These are phyloP conservation scores for Encephalitozoon hellem DNA, from an alignment of 371 early-diverging fungal genomes.

Conservation along the genomic window DNA sequence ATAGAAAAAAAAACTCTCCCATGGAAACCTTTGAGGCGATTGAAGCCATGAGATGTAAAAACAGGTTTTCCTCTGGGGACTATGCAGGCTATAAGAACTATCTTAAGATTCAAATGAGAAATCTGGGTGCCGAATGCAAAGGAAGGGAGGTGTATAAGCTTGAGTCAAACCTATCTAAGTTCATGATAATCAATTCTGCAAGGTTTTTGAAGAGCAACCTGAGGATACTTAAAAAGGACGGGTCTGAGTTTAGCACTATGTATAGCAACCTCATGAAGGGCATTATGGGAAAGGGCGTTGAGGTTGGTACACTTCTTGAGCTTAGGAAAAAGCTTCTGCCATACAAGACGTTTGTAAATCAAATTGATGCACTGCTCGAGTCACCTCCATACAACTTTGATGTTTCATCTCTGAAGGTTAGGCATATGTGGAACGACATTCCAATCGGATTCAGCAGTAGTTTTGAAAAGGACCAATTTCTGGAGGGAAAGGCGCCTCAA, in stretches of 20 bases:
- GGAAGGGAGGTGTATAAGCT: slow-evolving; percentile 6
- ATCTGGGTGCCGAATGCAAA: neutral
- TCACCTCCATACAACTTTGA: slow-evolving; percentile 10
- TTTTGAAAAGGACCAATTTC: neutral
- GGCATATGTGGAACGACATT: slow-evolving; percentile 40
- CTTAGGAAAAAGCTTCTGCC: neutral
- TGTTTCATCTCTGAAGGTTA: neutral
- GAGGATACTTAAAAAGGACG: slow-evolving; percentile 12
- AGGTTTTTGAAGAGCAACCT: slow-evolving; percentile 30
- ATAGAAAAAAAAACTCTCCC: slow-evolving; percentile 4
- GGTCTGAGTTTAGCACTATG: slow-evolving; percentile 7
- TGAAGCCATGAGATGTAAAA: neutral
- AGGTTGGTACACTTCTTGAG: neutral
- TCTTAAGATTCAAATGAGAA: neutral
- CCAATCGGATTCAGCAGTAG: slow-evolving; percentile 17
- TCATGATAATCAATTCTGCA: neutral
- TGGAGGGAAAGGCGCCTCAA: neutral
- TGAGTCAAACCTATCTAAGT: slow-evolving; percentile 36
- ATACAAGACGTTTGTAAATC: slow-evolving; percentile 23
- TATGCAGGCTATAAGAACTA: neutral
- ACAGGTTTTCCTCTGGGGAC: neutral
- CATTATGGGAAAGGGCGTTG: neutral
- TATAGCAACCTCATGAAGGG: slow-evolving; percentile 10
- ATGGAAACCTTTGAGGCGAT: slow-evolving; percentile 7
- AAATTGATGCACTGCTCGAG: slow-evolving; percentile 11